These are phyloP conservation scores for Pythium dissotocum DNA, from an alignment of 352 stramenopile genomes.

Conservation along the genomic window DNA sequence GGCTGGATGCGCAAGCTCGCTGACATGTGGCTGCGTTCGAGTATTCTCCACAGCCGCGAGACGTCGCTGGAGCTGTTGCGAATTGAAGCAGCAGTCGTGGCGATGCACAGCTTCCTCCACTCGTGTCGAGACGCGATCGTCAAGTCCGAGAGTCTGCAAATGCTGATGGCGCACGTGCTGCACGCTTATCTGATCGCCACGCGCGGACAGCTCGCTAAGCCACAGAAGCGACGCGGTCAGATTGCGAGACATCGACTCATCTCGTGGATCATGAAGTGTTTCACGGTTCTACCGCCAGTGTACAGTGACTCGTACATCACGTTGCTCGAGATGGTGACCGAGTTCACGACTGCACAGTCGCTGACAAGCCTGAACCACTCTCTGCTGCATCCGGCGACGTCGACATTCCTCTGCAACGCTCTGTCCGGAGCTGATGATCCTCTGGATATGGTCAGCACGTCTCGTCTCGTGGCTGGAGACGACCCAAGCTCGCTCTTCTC, in stretches of 20 bases:
- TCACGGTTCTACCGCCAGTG: constrained; percentile 66
- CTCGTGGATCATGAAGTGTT: constrained; percentile 79
- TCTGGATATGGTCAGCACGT: constrained; percentile 58
- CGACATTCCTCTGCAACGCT: constrained; percentile 67
- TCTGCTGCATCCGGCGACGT: constrained; percentile 48
- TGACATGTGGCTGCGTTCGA: constrained; percentile 76
- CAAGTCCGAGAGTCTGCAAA: constrained; percentile 44
- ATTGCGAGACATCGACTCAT: constrained; percentile 77
- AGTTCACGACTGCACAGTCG: constrained; percentile 76
- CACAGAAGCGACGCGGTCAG: constrained; percentile 79
- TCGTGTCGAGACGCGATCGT: constrained; percentile 34
- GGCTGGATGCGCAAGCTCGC: constrained; percentile 56
- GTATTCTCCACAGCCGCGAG: constrained; percentile 76
- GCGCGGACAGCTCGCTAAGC: constrained; percentile 62
- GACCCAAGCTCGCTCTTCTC: constrained; percentile 65
- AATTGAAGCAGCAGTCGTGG: constrained; percentile 78
- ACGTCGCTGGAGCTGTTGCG: constrained; percentile 79
- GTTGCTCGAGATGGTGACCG: constrained; percentile 74
- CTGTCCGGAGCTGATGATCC: constrained; percentile 54
- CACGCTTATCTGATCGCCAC: constrained; percentile 66
- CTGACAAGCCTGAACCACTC: constrained; percentile 73
- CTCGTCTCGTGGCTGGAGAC: constrained; percentile 63
- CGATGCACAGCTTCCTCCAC: constrained; percentile 61
- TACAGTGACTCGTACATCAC: constrained; percentile 85
- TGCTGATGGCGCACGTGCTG: constrained; percentile 71